Conservation (phyloP, 2,329 filamentous ascomycete species). For the Parascedosporium putredinis region DNA sequence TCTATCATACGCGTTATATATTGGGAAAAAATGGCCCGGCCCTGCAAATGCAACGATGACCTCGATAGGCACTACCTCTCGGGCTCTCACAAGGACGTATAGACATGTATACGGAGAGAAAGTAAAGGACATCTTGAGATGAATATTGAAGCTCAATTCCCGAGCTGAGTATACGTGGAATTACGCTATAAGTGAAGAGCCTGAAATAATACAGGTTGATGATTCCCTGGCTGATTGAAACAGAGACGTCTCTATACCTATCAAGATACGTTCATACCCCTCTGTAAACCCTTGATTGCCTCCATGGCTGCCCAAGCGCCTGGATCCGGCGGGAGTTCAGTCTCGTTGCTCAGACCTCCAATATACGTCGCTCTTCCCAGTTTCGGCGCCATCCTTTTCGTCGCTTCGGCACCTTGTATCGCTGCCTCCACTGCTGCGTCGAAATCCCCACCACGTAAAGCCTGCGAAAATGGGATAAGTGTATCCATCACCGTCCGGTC, state of each 20-base stretch:
- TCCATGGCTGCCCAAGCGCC: conserved; percentile 61
- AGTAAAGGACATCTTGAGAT: too few relatives aligned
- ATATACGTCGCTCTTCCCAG: conserved; percentile 61
- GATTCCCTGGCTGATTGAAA: not conserved
- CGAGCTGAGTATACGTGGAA: too few relatives aligned
- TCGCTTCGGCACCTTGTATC: conserved; percentile 48
- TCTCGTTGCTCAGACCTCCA: conserved; percentile 40
- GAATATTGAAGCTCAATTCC: too few relatives aligned
- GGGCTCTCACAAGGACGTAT: too few relatives aligned
- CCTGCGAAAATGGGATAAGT: conserved; percentile 41
- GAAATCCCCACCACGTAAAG: conserved; percentile 37
- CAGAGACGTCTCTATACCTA: not conserved
- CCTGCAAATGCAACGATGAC: too few relatives aligned
- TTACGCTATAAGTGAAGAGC: not conserved
- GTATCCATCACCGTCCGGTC: conserved; percentile 49
- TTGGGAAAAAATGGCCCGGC: too few relatives aligned
- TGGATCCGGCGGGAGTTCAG: conserved; percentile 52
- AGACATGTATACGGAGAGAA: too few relatives aligned
- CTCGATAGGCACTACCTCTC: too few relatives aligned
- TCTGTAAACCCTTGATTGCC: conserved; percentile 31
- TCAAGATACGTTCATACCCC: conserved; percentile 8
- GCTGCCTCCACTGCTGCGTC: conserved; percentile 48
- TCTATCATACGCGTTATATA: too few relatives aligned
- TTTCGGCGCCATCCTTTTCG: conserved; percentile 53
- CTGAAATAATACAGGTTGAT: not conserved